These are phyloP conservation scores for Massarina eburnea DNA, from an alignment of 2,329 filamentous ascomycete species.

Conservation along the genomic window DNA sequence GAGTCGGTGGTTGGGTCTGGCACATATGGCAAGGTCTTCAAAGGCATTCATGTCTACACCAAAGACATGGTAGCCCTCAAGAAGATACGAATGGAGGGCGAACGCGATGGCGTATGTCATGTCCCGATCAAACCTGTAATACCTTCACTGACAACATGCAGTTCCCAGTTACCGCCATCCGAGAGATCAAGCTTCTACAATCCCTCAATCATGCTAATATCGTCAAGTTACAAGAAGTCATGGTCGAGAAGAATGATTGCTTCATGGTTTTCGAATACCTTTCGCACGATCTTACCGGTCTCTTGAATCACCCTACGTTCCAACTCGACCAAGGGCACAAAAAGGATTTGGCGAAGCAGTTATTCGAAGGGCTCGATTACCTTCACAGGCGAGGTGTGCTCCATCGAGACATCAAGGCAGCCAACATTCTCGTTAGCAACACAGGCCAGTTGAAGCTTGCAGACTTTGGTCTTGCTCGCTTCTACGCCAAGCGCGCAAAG, in stretches of 20 bases:
- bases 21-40: constrained; percentile 95
- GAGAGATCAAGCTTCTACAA: constrained; percentile 90
- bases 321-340: constrained; percentile 81
- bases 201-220: constrained; percentile 81
- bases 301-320: constrained; percentile 93
- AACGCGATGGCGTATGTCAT: constrained; percentile 69
- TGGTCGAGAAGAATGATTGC: constrained; percentile 98
- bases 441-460: constrained; percentile 88
- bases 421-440: constrained; percentile 92
- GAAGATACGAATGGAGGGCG: constrained; percentile 90
- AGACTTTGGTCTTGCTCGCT: constrained; percentile 93
- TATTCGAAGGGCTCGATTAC: constrained; percentile 93
- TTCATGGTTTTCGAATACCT: constrained; percentile 99
- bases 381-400: constrained; percentile 90
- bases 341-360: constrained; percentile 88
- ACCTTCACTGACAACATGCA: constrained; percentile 30
- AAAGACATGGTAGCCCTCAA: constrained; percentile 82
- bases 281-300: constrained; percentile 90
- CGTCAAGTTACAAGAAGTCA: constrained; percentile 82
- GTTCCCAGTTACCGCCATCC: constrained; percentile 86
- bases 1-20: constrained; percentile 95
- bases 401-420: constrained; percentile 97
- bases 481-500: constrained; percentile 89
- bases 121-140: background rate
- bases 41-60: constrained; percentile 90